Base-by-base conservation (phyloP, 345 rosid species). In the Lepidium sativum region DNA sequence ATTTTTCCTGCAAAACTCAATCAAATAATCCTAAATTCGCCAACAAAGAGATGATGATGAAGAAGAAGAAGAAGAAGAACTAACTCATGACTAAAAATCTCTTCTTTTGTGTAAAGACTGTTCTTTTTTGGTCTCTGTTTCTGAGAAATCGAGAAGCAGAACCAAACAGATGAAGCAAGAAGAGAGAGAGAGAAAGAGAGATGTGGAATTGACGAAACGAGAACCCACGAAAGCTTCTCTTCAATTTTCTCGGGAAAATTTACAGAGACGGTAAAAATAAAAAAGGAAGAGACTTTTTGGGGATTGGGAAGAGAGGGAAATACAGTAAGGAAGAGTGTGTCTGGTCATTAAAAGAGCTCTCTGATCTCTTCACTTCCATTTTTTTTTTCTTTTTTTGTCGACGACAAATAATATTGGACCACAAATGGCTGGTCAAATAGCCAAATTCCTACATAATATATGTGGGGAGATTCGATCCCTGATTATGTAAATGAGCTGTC, bases 281-380 rank as follows among this genome's bases (percentile, higher is more conserved):
- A 20, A 31, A 32, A 31, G 5, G 13, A 25, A 16, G 2, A n/a
- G 37, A 40, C 1, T 27, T 14, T 12, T 12, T 35, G 20, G 57
- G 62, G 47, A 27, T 10, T 10, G 40, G 27, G 53, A 44, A 25
- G 21, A 57, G 48, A 37, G 23, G 15, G 37, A 60, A 60, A 65
- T 47, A 47, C 57, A 71, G 56, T 9, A 63, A 66, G 57, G 60
- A 47, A 48, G 75, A 80, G 75, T 77, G 77, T 70, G 80, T 76
- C 61, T 70, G 81, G 79, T 68, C 82, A 74, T 77, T 68, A 63
- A 63, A 61, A 73, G 77, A 79, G 72, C 75, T 75, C 79, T 78
- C 62, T 73, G 77, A 66, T 68, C 69, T 82, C 82, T 75, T 79
- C 47, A 38, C 41, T 38, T 32, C 39, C 2, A 20, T 20, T 20